A percentile compares a stretch with the other conserved stretches of the same genome.
Conservation (phyloP, 768 basidiomycete species). For the Clavulina sp. region DNA sequence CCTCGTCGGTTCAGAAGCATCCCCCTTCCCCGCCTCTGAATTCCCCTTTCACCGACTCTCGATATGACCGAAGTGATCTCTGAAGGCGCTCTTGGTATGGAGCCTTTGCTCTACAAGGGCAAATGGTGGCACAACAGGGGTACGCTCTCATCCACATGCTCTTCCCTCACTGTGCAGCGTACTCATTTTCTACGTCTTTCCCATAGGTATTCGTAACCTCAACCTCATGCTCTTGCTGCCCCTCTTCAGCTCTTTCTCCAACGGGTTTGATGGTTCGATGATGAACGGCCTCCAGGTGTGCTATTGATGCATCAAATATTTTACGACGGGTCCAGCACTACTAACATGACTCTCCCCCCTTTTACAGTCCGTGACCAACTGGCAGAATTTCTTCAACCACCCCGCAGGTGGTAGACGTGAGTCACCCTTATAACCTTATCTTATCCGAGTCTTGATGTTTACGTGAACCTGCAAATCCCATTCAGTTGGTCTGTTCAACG, state of each 20-base stretch:
- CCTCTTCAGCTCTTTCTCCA: neutral
- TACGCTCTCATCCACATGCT: no score
- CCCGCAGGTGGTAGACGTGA: slow-evolving; percentile 28
- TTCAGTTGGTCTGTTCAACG: slow-evolving; percentile 46
- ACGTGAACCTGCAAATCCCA: no score
- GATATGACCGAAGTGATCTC: no score
- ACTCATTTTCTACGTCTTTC: no score
- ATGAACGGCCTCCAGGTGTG: neutral
- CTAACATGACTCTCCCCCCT: slow-evolving; percentile 31
- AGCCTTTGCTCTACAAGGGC: neutral
- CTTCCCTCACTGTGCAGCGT: no score
- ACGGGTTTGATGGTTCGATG: slow-evolving; percentile 6
- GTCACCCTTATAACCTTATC: neutral
- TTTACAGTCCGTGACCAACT: slow-evolving; percentile 50
- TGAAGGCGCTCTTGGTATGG: no score
- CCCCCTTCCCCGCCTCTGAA: no score
- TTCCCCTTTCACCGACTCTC: no score
- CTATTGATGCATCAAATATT: neutral
- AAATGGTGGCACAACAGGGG: neutral
- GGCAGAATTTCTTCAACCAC: slow-evolving; percentile 41
- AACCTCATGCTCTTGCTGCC: neutral
- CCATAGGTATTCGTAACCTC: no score
- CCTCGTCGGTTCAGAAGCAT: no score
- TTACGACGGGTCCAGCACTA: neutral
- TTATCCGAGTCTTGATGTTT: neutral